Evolutionary conservation across 1,139 yeast species (phyloP).

Genomic region (Yamadazyma friedrichii): DNA sequence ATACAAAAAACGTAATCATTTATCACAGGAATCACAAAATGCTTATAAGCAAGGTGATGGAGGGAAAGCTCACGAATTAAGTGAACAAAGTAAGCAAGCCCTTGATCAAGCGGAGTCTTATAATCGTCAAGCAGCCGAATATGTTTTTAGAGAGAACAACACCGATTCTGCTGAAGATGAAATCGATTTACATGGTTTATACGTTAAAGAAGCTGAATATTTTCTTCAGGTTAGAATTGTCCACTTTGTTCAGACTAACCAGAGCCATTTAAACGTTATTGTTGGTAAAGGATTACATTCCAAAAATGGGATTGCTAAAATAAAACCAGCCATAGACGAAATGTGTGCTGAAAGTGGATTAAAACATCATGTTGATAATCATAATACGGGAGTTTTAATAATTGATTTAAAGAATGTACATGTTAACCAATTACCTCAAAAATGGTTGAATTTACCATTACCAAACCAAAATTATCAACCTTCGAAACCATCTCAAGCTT

Average conservation of each 20-base stretch:
- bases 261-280: constrained; percentile 60
- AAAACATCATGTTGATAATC: constrained; percentile 58
- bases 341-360: constrained; percentile 67
- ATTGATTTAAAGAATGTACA: constrained; percentile 52
- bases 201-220: constrained; percentile 83
- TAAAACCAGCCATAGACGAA: constrained; percentile 85
- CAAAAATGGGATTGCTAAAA: constrained; percentile 73
- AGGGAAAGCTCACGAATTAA: constrained; percentile 66
- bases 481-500: not conserved
- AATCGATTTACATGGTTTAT: constrained; percentile 90
- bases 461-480: constrained; percentile 6
- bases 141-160: constrained; percentile 85
- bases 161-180: constrained; percentile 81
- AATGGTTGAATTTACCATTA: constrained; percentile 38
- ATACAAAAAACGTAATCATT: constrained; percentile 52
- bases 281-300: constrained; percentile 97
- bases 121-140: constrained; percentile 84
- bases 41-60: constrained; percentile 79
- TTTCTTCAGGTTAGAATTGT: constrained; percentile 70
- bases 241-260: constrained; percentile 62
- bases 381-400: constrained; percentile 78
- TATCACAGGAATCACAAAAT: constrained; percentile 66
- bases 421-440: constrained; percentile 47
- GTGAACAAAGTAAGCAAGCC: constrained; percentile 65
- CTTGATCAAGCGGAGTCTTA: constrained; percentile 61